Evolutionary conservation across 2,329 filamentous ascomycete genomes (phyloP), one percentile per base, ranked within the genome.

Genomic region (Fusarium sp.): DNA sequence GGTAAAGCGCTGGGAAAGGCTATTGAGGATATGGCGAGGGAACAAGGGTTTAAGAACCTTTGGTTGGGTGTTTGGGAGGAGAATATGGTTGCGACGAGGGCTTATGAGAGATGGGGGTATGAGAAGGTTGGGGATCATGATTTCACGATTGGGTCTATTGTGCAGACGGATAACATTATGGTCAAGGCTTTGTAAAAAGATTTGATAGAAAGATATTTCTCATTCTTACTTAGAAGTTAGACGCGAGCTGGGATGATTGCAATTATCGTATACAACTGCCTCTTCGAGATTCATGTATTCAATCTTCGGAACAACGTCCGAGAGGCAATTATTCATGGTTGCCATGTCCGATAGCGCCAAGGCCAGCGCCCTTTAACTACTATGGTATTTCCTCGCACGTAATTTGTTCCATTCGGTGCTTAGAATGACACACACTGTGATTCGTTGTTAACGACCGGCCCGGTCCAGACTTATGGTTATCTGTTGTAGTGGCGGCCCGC

Each of bases 31-130:
- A 71, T 81, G 62, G 82, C 82, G 2, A 72, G 74, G 47, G 68
- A 76, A 7, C 74, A 79, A 28, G 82, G 79, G 0, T 83, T 79
- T 32, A 74, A 69, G 50, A 74, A 80, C 27, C 74, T 85, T 20
- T 85, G 83, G 82, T 70, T 85, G 12, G 83, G 83, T 0, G 83
- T 85, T 12, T 85, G 83, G 83, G 81, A 85, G 53, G 80, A 83
- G 65, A 85, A 84, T 55, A 56, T 3, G 77, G 77, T 70, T 30
- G 82, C 82, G 1, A 75, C 78, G 25, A 76, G 60, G 34, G 75
- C 81, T 7, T 85, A 85, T 69, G 76, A 76, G 59, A 80, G 76
- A 69, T 77, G 79, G 69, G 83, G 83, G 0, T 85, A 81, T 58
- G 62, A 57, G 18, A 71, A 69, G 23, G 77, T 83, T 1, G 83